phyloP scores from a whole-genome alignment of 495 filamentous ascomycete species.

The Thermochaetoides thermophila region DNA sequence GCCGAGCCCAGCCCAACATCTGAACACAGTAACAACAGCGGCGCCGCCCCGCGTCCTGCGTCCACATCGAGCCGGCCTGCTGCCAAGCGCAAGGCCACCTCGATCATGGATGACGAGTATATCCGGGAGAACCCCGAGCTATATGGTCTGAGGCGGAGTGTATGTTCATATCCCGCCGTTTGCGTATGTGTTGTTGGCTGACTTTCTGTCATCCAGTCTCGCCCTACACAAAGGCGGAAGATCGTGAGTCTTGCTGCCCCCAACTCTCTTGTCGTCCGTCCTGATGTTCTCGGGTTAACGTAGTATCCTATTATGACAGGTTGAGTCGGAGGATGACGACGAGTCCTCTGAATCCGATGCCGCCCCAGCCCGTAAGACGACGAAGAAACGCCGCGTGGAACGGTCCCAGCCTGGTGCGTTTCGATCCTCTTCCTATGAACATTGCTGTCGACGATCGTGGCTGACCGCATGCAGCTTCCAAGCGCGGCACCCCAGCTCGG shows the following conservation, averaged over 20 bases:
- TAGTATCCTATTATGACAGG: too few species aligned
- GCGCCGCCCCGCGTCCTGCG: conserved; percentile 45
- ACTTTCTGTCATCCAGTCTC: conserved; percentile 26
- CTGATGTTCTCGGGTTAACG: too few species aligned
- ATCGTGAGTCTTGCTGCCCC: conserved; percentile 28
- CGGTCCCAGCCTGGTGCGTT: conserved; percentile 33
- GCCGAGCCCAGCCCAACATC: conserved; percentile 47
- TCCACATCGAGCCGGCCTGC: conserved; percentile 51
- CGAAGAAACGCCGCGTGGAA: conserved; percentile 36
- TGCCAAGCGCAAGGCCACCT: conserved; percentile 59
- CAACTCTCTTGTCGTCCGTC: too few species aligned
- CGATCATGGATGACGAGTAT: conserved; percentile 55
- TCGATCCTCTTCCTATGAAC: neutral
- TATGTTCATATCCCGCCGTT: conserved; percentile 28
- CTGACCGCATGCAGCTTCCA: conserved; percentile 43
- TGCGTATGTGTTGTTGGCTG: conserved; percentile 14
- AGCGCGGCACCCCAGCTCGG: conserved; percentile 45
- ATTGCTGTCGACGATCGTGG: neutral
- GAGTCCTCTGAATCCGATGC: conserved; percentile 60
- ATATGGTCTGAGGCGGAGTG: conserved; percentile 85
- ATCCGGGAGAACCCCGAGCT: conserved; percentile 90
- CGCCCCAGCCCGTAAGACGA: conserved; percentile 30
- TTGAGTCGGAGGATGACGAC: conserved; percentile 59
- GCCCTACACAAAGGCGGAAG: conserved; percentile 34
- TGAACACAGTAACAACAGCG: conserved; percentile 29